phyloP scores from a whole-genome alignment of 2,329 filamentous ascomycete genomes.

The Chaetomiaceae sp. region DNA sequence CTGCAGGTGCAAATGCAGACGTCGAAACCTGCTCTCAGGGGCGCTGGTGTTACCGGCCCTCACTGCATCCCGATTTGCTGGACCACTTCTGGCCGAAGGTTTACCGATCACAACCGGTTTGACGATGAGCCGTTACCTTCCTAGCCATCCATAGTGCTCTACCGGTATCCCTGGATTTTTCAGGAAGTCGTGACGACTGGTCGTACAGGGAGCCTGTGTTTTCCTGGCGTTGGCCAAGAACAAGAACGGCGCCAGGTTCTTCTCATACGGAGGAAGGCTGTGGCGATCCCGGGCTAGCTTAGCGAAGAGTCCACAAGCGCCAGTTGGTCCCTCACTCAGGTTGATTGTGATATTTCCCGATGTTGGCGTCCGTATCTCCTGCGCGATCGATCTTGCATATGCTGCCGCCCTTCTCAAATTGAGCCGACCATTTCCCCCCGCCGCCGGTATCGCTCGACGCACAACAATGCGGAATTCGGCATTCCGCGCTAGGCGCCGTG shows the following conservation, averaged over 20 bases:
- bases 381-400: slow-evolving; percentile 7
- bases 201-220: neutral
- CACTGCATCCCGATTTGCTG: neutral
- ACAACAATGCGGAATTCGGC: too few relatives aligned
- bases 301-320: too few relatives aligned
- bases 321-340: too few relatives aligned
- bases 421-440: neutral
- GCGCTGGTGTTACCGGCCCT: neutral
- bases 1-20: neutral
- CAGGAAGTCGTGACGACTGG: neutral
- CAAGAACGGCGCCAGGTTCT: neutral
- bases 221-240: neutral
- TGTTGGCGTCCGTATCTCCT: neutral
- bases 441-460: slow-evolving; percentile 8
- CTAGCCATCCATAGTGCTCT: neutral
- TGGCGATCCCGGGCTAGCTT: neutral
- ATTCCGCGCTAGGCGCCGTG: slow-evolving; percentile 12
- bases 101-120: neutral
- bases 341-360: neutral
- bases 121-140: neutral
- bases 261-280: neutral
- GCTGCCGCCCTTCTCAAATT: neutral
- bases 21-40: neutral
- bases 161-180: neutral
- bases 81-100: neutral